Evolutionary conservation across 768 basidiomycete genomes (phyloP).

Genomic region (Lactarius quietus): DNA sequence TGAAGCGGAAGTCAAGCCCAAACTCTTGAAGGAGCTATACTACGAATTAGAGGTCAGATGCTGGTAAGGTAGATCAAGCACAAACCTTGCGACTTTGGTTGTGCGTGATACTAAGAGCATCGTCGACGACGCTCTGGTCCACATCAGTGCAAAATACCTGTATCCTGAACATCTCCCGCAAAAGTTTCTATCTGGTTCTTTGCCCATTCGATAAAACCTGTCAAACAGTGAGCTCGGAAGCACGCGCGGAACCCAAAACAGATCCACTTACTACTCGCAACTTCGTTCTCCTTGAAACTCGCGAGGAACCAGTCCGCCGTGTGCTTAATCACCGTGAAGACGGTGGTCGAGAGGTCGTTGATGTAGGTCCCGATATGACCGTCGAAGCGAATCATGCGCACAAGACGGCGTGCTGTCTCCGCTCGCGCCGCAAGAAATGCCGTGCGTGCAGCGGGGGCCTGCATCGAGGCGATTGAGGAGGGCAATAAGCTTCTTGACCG

Average conservation of each 20-base stretch:
- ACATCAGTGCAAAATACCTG: conserved; percentile 89
- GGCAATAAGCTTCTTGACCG: conserved; percentile 64
- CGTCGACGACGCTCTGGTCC: conserved; percentile 65
- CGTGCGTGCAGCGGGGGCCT: conserved; percentile 69
- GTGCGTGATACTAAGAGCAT: conserved; percentile 73
- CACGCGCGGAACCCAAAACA: neutral
- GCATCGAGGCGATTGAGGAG: conserved; percentile 74
- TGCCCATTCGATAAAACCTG: conserved; percentile 95
- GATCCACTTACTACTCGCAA: conserved; percentile 72
- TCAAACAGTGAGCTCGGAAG: neutral
- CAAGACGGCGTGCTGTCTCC: conserved; percentile 66
- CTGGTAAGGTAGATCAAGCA: neutral
- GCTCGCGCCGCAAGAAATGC: conserved; percentile 80
- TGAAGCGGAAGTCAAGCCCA: conserved; percentile 89
- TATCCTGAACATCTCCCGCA: conserved; percentile 77
- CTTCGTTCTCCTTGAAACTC: conserved; percentile 93
- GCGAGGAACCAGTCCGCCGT: conserved; percentile 98
- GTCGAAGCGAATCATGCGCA: conserved; percentile 87
- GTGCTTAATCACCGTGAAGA: conserved; percentile 93
- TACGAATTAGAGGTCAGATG: neutral
- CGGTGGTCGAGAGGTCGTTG: conserved; percentile 81
- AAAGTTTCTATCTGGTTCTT: conserved; percentile 80
- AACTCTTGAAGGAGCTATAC: conserved; percentile 84
- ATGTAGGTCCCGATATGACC: conserved; percentile 85
- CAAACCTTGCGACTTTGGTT: conserved; percentile 80